Conservation (phyloP, 1,284 basidiomycete species). For the Heterobasidion parviporum region DNA sequence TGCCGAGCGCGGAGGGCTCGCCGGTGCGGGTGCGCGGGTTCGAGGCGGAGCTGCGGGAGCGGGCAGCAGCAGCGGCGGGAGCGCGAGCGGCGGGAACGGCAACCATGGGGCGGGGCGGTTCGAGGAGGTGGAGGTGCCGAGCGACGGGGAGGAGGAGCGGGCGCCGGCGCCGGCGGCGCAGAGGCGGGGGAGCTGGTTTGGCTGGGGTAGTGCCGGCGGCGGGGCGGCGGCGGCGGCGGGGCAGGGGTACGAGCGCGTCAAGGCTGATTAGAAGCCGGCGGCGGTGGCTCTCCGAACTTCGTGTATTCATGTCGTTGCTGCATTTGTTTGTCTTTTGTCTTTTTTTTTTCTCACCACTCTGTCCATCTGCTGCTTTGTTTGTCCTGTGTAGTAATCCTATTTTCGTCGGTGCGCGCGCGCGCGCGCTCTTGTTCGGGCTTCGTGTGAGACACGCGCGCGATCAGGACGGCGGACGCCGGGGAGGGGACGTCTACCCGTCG, state of each 20-base stretch:
- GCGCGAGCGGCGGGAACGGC: slow-evolving; percentile 7
- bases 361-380: no score
- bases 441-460: no score
- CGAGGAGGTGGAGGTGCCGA: slow-evolving; percentile 59
- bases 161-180: slow-evolving; percentile 11
- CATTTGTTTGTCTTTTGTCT: no score
- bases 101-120: slow-evolving; percentile 29
- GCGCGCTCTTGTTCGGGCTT: no score
- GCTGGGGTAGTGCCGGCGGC: no score
- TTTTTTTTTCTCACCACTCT: no score
- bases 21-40: slow-evolving; percentile 20
- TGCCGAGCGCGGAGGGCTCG: slow-evolving; percentile 11
- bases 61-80: slow-evolving; percentile 28
- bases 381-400: no score
- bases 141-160: slow-evolving; percentile 52
- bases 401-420: no score
- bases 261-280: slow-evolving; percentile 14
- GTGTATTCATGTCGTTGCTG: no score
- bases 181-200: slow-evolving; percentile 32
- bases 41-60: slow-evolving; percentile 32
- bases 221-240: slow-evolving; percentile 6
- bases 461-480: no score
- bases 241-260: slow-evolving; percentile 19
- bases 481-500: no score
- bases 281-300: no score